Evolutionary conservation across 2,329 filamentous ascomycete genomes (phyloP).

Genomic region (Aotearoamyces nothofagi): DNA sequence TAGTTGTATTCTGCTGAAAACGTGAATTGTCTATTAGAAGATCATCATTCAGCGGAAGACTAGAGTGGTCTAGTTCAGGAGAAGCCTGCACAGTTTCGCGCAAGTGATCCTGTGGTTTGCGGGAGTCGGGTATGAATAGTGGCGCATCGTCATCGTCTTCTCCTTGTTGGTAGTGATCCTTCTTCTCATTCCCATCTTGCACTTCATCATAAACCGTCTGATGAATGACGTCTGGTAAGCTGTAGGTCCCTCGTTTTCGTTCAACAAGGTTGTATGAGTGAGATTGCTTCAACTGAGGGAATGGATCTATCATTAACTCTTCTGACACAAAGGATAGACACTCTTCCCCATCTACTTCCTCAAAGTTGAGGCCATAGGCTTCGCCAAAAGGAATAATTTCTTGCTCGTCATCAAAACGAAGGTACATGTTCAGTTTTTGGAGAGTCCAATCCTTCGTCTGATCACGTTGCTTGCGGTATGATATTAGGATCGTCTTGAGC

Average conservation of each 20-base stretch:
- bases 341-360: slow-evolving; percentile 22
- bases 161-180: too few species aligned
- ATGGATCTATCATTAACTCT: slow-evolving; percentile 19
- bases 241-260: slow-evolving; percentile 35
- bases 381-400: slow-evolving; percentile 52
- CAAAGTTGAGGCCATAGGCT: slow-evolving; percentile 38
- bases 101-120: too few species aligned
- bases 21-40: too few species aligned
- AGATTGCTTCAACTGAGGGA: slow-evolving; percentile 35
- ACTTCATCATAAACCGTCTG: slow-evolving; percentile 32
- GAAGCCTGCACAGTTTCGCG: too few species aligned
- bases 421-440: slow-evolving; percentile 34
- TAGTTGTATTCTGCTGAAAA: too few species aligned
- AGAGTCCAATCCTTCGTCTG: slow-evolving; percentile 45
- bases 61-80: too few species aligned
- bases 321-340: slow-evolving; percentile 16
- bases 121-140: slow-evolving; percentile 3
- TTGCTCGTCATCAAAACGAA: slow-evolving; percentile 52
- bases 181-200: not conserved
- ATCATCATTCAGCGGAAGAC: too few species aligned
- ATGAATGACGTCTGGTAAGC: slow-evolving; percentile 40
- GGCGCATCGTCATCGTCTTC: slow-evolving; percentile 2
- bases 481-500: slow-evolving; percentile 35
- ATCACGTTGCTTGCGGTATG: slow-evolving; percentile 39
- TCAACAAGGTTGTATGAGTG: slow-evolving; percentile 43